Evolutionary conservation across 176 grass and related monocot species (phyloP), one percentile per base, ranked within the genome.

Genomic region (Eleusine coracana): DNA sequence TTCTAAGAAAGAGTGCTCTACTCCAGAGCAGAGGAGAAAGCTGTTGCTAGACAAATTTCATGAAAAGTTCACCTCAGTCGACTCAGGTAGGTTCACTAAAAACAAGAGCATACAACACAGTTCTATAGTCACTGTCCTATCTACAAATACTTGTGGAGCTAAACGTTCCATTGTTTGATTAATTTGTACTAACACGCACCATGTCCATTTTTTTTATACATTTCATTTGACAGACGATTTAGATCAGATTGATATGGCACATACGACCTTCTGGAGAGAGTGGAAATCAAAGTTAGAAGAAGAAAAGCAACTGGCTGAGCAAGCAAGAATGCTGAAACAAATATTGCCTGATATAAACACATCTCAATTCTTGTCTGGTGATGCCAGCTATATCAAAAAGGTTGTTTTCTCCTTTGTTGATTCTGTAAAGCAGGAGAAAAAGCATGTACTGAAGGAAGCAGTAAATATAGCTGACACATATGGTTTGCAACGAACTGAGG

Each of bases 221-320:
- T 88, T 88, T 62, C 73, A 38, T 84, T 82, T 85, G 72, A 65
- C 79, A 98, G 96, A 95, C 91, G 92, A 90, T 23, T 61, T 82
- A 55, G 90, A 91, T 45, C 79, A 95, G 75, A 93, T 91, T 82
- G 90, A 95, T 79, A 87, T 89, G 62, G 79, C 21, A 64, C 85
- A 95, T 80, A 87, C 84, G 60, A 95, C 90, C 64, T 98, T 91
- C 78, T 98, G 96, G 96, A 91, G 66, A 73, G 96, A 95, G 58
- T 98, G 92, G 96, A 95, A 98, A 85, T 82, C 82, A 71, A 98
- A 95, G 67, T 76, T 98, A 70, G 96, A 98, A 79, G 90, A 95
- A 64, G 91, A 98, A 80, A 95, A 93, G 86, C 87, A 85, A 40
- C 64, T 93, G 87, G 91, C 96, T 82, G 96, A 95, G 70, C 88